Evolutionary conservation across 768 basidiomycete species (phyloP), one percentile per base, ranked within the genome.

Genomic region (Boletus subparvulus): DNA sequence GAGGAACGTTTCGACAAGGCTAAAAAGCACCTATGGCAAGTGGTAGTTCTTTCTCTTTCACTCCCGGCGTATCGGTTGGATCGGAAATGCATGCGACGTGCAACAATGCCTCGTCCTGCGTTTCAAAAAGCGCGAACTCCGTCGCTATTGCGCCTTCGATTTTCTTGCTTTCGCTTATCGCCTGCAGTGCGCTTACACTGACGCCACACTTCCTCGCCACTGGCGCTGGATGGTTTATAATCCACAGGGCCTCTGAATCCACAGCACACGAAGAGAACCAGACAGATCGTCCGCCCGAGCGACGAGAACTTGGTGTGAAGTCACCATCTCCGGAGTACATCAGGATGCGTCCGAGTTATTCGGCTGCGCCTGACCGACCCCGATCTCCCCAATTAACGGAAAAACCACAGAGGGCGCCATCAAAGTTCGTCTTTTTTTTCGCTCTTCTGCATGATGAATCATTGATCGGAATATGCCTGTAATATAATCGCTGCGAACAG

Each of bases 1-100:
- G 70, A 74, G 35, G 72, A 74, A 47, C 65, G 71, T 36, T 72
- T 72, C 37, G 61, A 71, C 69, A 72, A 72, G 55, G 72, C 72
- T 30, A 72, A 72, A 69, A 72, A 72, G 47, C 71, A 72, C 44
- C 32, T 72, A 57, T 72, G 71, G 71, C 62, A 66, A 71, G 70
- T 73, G 41, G 45, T 59, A 42, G 19, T 43, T 1, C 53, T 33
- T 24, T 44, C 32, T 48, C 47, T 39, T 51, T 46, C 51, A 54
- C 50, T 61, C 59, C 49, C 46, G 30, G 42, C 37, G 26, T 43
- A 32, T 52, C 21, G 32, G 45, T 44, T 47, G 51, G 44, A 45
- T 44, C 42, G 32, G 50, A 48, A 60, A 52, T 50, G 58, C 47
- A 17, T 52, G 54, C 55, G 63, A 55, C 48, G 35, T 46, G 56